Base-by-base conservation (phyloP, 371 early-diverging fungal genomes). In the Massospora cicadina region DNA sequence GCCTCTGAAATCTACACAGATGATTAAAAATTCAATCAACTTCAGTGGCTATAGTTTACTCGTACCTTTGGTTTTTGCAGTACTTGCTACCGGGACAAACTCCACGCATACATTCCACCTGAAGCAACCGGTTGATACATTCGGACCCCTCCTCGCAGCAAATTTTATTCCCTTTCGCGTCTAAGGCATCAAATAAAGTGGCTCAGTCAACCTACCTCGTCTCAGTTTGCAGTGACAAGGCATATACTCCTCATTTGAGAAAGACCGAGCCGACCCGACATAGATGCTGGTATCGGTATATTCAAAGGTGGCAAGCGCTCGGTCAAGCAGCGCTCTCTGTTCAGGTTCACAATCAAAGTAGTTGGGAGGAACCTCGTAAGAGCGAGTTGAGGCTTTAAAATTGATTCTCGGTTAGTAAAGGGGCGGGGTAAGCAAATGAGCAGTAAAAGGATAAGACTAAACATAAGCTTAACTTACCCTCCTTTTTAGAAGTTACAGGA, bases 91-190 rank as follows among this genome's bases (percentile, higher is more conserved):
- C 83, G 21, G 95, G 90, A 74, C 98, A 98, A 55, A 87, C 85
- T 33, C 87, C 84, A 30, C 77, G 81, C 43, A 82, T 81, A 72
- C 98, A 98, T 72, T 98, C 98, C 70, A 95, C 89, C 65, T 87
- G 87, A 66, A 95, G 76, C 71, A 84, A 81, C 59, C 95, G 76
- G 72, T 98, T 98, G 72, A 96, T 92, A 74, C 98, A 98, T 33
- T 79, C 74, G 75, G 71, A 54, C 73, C 77, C 2, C 70, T 32
- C 26, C 68, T 54, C 33, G 27, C 60, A 54, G 2, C 24, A 29
- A 17, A 2, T 26, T 65, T 62, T 57, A n/a, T 33, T 62, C 54
- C 62, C 58, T 33, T 55, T 29, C 25, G 10, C 24, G 24, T 30
- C 26, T 58, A 55, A 17, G 59, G 32, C 28, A 30, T 58, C 32